A percentile compares a stretch with the other conserved stretches of the same genome.
Evolutionary conservation across 352 stramenopile species (phyloP).

Genomic region (Pseudoperonospora humuli): DNA sequence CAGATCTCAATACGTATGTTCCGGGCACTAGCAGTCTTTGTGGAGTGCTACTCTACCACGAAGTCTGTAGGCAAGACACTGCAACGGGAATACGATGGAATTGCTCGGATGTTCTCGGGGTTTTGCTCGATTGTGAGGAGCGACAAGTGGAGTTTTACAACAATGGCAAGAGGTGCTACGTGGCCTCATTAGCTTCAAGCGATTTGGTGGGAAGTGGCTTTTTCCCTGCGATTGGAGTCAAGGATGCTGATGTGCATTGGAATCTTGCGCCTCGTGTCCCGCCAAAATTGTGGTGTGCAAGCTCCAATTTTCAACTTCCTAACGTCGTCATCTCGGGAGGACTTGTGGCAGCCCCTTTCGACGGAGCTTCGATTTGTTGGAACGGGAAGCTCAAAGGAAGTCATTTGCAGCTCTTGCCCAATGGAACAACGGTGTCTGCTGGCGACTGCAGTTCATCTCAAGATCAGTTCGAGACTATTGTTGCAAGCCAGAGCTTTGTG

Average conservation of each 20-base stretch:
- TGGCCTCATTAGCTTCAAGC: slow-evolving; percentile 19
- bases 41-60: slow-evolving; percentile 35
- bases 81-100: slow-evolving; percentile 27
- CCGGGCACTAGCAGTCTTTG: slow-evolving; percentile 12
- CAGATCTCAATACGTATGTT: slow-evolving; percentile 51
- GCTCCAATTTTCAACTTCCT: slow-evolving; percentile 44
- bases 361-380: slow-evolving; percentile 54
- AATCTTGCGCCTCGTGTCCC: slow-evolving; percentile 50
- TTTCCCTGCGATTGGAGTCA: slow-evolving; percentile 52
- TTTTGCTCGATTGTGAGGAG: slow-evolving; percentile 59
- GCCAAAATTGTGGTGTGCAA: slow-evolving; percentile 51
- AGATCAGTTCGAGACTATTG: slow-evolving; percentile 49
- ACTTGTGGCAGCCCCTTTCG: slow-evolving; percentile 46
- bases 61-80: slow-evolving; percentile 14
- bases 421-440: slow-evolving; percentile 47
- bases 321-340: slow-evolving; percentile 55
- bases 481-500: slow-evolving; percentile 44
- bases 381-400: slow-evolving; percentile 47
- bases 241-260: slow-evolving; percentile 53
- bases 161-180: slow-evolving; percentile 26
- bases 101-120: slow-evolving; percentile 30
- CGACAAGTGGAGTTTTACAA: slow-evolving; percentile 60
- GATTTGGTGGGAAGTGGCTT: slow-evolving; percentile 21
- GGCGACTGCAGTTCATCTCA: slow-evolving; percentile 40
- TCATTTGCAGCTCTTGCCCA: slow-evolving; percentile 38